Conservation (phyloP, 257 asterid species). For the Gentiana dahurica region DNA sequence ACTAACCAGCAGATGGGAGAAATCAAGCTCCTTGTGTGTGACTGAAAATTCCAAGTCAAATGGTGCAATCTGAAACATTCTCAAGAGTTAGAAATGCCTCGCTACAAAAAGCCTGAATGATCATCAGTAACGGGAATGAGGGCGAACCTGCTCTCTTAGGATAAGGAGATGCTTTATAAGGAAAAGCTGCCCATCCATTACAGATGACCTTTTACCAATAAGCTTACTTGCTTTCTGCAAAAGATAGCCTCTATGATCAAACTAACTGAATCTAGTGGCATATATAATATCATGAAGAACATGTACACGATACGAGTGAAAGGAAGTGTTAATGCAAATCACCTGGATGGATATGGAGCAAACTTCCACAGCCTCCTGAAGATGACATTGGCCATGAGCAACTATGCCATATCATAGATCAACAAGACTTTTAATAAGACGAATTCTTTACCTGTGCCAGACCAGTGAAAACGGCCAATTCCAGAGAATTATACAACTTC, state of each 20-base stretch:
- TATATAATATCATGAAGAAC: slow-evolving; percentile 8
- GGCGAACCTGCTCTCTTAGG: slow-evolving; percentile 84
- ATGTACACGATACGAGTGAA: neutral
- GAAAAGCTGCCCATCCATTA: slow-evolving; percentile 92
- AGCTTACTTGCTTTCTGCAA: slow-evolving; percentile 92
- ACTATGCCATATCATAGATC: neutral
- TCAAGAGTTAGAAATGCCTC: slow-evolving; percentile 19
- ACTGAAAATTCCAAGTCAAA: slow-evolving; percentile 96
- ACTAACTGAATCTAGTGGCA: neutral
- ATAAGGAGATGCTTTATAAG: slow-evolving; percentile 90
- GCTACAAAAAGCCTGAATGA: neutral
- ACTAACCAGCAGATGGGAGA: slow-evolving; percentile 94
- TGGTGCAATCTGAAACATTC: slow-evolving; percentile 79
- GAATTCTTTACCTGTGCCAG: slow-evolving; percentile 75
- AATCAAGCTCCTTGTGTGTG: slow-evolving; percentile 98
- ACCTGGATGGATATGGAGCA: slow-evolving; percentile 92
- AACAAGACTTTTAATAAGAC: slow-evolving; percentile 11
- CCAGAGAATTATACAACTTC: slow-evolving; percentile 78
- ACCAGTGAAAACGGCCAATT: slow-evolving; percentile 85
- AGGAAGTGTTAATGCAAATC: slow-evolving; percentile 12
- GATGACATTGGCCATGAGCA: slow-evolving; percentile 13
- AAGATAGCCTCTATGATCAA: slow-evolving; percentile 9
- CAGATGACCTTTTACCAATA: slow-evolving; percentile 56
- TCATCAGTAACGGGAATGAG: slow-evolving; percentile 13
- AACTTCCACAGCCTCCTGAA: slow-evolving; percentile 94